Conservation (phyloP, 208 protist species). For the Trypanosoma vivax region DNA sequence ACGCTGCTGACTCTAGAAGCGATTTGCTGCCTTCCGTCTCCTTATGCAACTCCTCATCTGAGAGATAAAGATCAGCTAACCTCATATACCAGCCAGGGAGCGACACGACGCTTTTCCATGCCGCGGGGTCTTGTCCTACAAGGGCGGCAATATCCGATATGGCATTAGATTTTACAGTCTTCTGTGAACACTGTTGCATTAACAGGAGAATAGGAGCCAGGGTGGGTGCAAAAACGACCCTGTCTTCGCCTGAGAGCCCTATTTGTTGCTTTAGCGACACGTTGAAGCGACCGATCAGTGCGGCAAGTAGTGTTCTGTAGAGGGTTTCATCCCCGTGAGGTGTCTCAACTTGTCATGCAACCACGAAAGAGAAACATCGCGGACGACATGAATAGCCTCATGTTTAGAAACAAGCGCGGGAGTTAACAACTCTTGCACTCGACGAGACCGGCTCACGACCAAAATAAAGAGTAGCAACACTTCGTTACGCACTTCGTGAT, state of each 20-base stretch:
- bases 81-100: constrained; percentile 65
- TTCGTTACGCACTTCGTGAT: constrained; percentile 41
- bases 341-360: constrained; percentile 37
- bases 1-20: constrained; percentile 21
- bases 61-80: constrained; percentile 46
- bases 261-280: constrained; percentile 19
- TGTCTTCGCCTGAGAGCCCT: constrained; percentile 26
- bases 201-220: constrained; percentile 54
- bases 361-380: constrained; percentile 70
- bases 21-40: not conserved
- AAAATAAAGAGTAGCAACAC: constrained; percentile 62
- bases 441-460: constrained; percentile 53
- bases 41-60: constrained; percentile 18
- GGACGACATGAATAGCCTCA: constrained; percentile 51
- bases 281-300: constrained; percentile 59
- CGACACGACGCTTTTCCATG: constrained; percentile 51
- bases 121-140: constrained; percentile 44
- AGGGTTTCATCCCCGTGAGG: constrained; percentile 20
- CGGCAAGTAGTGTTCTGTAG: constrained; percentile 64
- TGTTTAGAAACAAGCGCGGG: constrained; percentile 34
- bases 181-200: constrained; percentile 34
- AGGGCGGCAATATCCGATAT: constrained; percentile 51
- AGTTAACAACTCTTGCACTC: constrained; percentile 77
- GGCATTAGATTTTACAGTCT: constrained; percentile 31
- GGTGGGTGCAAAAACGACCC: constrained; percentile 42